Evolutionary conservation across 768 basidiomycete genomes (phyloP), one percentile per base, ranked within the genome.

Genomic region (Astraeus odoratus): DNA sequence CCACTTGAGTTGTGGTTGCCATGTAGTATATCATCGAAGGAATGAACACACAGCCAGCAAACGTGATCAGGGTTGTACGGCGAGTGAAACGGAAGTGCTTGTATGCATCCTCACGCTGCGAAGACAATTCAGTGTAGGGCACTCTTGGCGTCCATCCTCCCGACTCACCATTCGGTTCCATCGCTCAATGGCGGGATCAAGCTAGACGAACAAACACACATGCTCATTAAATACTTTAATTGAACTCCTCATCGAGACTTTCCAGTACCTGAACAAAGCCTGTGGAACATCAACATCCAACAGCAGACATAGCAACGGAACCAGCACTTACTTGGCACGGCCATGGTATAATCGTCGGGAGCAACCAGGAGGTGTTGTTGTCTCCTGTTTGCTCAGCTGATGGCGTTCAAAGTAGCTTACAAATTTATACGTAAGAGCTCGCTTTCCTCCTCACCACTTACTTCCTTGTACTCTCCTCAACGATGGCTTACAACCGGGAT

Each of bases 61-160:
- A 48, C 30, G 75, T 57, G 35, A 80, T 76, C 55, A 81, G 71
- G 22, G 83, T 74, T 19, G 83, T 79, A 45, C 75, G 69, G 23
- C 68, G 76, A 27, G 87, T 94, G 72, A 88, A 91, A 30, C 77
- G 77, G 65, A 93, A 95, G 58, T 80, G 74, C 58, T 83, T 71
- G 65, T 91, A 89, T n/a, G 80, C 86, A 51, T 81, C 75, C 61
- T 93, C 90, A 33, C 91, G 82, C 90, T 93, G 47, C 37, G 38
- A 31, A 1, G 16, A 3, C 26, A 36, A 38, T 27, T 44, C 26
- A 50, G 27, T 27, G 34, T 18, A 3, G 30, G 15, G 8, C 10
- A 23, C 36, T 34, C 18, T 5, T 38, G 26, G n/a, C 46, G 30
- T 42, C 16, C 40, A 26, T 33, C 31, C 5, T 44, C 43, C 49